A percentile compares a stretch with the other conserved stretches of the same genome.
Conservation (phyloP, 2,329 filamentous ascomycete genomes). For the Pseudocercospora ulei region DNA sequence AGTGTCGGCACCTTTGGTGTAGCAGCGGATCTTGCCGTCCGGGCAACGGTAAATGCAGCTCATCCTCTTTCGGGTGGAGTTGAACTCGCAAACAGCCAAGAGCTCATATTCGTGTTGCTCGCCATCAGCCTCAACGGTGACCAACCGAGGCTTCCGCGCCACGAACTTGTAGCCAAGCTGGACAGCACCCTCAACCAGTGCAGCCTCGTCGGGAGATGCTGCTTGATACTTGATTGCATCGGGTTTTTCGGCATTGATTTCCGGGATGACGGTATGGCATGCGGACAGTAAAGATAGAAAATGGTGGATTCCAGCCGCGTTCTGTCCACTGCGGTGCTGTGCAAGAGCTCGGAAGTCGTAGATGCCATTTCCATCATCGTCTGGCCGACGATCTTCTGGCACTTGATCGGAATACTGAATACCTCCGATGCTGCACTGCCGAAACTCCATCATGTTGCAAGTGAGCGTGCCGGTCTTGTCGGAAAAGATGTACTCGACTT, state of each 20-base stretch:
- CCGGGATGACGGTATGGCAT: constrained; percentile 95
- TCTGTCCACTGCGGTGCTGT: constrained; percentile 51
- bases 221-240: constrained; percentile 93
- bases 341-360: constrained; percentile 71
- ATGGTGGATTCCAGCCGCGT: constrained; percentile 59
- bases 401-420: constrained; percentile 90
- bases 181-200: constrained; percentile 85
- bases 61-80: constrained; percentile 95
- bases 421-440: constrained; percentile 83
- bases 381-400: constrained; percentile 71
- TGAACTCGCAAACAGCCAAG: constrained; percentile 96
- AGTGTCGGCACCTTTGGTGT: constrained; percentile 94
- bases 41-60: constrained; percentile 94
- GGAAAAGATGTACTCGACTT: constrained; percentile 97
- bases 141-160: constrained; percentile 77
- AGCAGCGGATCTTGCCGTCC: constrained; percentile 86
- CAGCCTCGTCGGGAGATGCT: constrained; percentile 91
- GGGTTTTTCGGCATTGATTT: constrained; percentile 65
- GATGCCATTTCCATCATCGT: constrained; percentile 67
- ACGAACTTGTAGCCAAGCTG: constrained; percentile 79
- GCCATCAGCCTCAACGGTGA: constrained; percentile 70
- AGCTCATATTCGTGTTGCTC: constrained; percentile 74
- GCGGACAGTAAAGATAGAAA: constrained; percentile 79
- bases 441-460: constrained; percentile 99
- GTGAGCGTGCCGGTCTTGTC: constrained; percentile 96